Base-by-base conservation (phyloP, 1,284 basidiomycete genomes). In the Thecaphora thlaspeos region DNA sequence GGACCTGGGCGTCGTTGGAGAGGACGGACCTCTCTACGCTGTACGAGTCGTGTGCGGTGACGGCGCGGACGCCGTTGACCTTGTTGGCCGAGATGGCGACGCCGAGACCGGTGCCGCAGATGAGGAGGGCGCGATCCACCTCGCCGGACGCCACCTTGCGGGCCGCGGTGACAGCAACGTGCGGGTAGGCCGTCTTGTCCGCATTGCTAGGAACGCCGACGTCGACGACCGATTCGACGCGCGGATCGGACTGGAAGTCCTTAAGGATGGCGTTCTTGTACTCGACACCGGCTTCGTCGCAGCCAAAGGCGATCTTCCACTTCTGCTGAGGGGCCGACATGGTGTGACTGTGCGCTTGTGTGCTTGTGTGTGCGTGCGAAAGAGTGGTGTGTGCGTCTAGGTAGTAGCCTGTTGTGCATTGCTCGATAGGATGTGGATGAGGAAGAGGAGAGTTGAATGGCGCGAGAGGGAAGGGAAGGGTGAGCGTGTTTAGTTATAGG, bases 41-140 rank as follows among this genome's bases (percentile, higher is more conserved):
- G 73, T 80, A 81, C 2, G 74, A 73, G 59, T 81, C 81, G 71
- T 81, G 80, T 0, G 79, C 79, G 23, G 78, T 79, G 12, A 77
- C 78, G 30, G 78, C 78, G 30, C 80, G 70, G 44, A 81, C 77
- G 21, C 79, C 79, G 24, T 78, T 75, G 17, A 81, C 80, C 59
- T 74, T 74, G 71, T 72, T 72, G 46, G 80, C 80, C 9, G 75
- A 67, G 51, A 81, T 81, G 41, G 80, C 80, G 41, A 81, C 80
- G 36, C 78, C 78, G 30, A 78, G 70, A 71, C 80, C 80, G 28
- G 80, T 81, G 9, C 80, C 81, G 55, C 80, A 81, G 48, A 81
- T 76, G 56, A 81, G 68, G 19, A 81, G 68, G 0, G 78, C 81
- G 39, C 81, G 74, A 61, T 81, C 79, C 14, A 78, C 80, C 54